Evolutionary conservation across 1,139 yeast species (phyloP), one percentile per base, ranked within the genome.

Genomic region (Yamadazyma diddensiae): DNA sequence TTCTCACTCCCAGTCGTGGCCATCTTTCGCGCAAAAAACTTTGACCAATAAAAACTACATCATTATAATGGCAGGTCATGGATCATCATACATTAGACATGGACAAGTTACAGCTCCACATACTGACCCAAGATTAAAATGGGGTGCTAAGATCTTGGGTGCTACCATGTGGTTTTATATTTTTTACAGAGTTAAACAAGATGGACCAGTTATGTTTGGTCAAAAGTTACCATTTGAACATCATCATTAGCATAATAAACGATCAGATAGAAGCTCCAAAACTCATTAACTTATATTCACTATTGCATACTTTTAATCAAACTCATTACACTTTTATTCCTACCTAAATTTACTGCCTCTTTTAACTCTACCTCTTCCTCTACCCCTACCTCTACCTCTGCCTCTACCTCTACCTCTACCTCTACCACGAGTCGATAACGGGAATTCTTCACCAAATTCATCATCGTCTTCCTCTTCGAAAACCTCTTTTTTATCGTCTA

Each of bases 81-180:
- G 67, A 52, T 52, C 28, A 19, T 28, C 57, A 37, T 73, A 73
- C 53, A 52, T 69, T 34, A 77, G 78, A 49, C 80, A 73, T 50
- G 77, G 73, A 5, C 65, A 72, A 20, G 74, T 70, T 6, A 70
- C 78, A 18, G 56, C 59, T 33, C 82, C 82, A 14, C 76, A 75
- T 41, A 77, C 72, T 22, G 75, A 74, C 36, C 65, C 71, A 13
- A 57, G 68, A 35, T 71, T 80, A 50, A 68, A 72, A 42, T 73
- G 78, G 66, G 69, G 79, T 17, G 73, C 85, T 31, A 79, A 80
- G 52, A 55, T 71, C 24, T 69, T 84, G 34, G 94, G 94, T 6
- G 94, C 90, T 28, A 73, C 87, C 41, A 81, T 83, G 90, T 83
- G 92, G 88, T 84, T 83, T 59, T 84, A 86, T 82, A 74, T 84